Conservation (phyloP, 2,329 filamentous ascomycete genomes). For the Penicillium glabrum region DNA sequence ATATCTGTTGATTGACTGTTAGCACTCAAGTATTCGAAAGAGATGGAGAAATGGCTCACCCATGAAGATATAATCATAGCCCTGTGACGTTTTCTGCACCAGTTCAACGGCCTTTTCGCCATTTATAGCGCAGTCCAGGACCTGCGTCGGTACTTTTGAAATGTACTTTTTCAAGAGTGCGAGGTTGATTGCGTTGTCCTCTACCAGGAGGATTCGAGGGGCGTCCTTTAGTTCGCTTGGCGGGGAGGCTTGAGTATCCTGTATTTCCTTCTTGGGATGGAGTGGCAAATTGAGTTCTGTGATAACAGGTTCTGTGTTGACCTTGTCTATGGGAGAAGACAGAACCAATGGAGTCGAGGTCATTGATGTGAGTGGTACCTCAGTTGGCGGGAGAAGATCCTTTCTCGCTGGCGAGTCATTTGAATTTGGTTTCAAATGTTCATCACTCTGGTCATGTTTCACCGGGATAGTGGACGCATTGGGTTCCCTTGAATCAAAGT, state of each 20-base stretch:
- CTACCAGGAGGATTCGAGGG: slow-evolving; percentile 30
- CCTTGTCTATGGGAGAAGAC: background rate
- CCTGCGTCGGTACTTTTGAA: slow-evolving; percentile 7
- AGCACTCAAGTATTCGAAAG: background rate
- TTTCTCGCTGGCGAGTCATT: background rate
- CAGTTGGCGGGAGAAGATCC: background rate
- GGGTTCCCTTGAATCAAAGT: background rate
- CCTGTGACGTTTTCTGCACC: background rate
- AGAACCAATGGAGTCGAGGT: background rate
- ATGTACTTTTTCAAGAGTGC: slow-evolving; percentile 39
- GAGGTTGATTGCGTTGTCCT: slow-evolving; percentile 39
- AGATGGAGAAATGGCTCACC: background rate
- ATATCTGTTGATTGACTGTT: slow-evolving; percentile 32
- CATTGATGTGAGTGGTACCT: background rate
- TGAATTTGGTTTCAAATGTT: background rate
- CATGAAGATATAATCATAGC: slow-evolving; percentile 1
- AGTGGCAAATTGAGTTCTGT: background rate
- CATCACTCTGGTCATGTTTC: background rate
- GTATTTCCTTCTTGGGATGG: background rate
- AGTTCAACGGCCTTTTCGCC: background rate
- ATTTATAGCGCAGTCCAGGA: background rate
- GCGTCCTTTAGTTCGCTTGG: background rate
- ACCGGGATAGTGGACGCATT: background rate
- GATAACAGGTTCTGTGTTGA: background rate
- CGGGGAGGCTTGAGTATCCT: background rate